Percentiles rank a stretch among this genome's conserved stretches.
phyloP scores from a whole-genome alignment of 1,139 yeast genomes.

The Eremothecium gossypii region DNA sequence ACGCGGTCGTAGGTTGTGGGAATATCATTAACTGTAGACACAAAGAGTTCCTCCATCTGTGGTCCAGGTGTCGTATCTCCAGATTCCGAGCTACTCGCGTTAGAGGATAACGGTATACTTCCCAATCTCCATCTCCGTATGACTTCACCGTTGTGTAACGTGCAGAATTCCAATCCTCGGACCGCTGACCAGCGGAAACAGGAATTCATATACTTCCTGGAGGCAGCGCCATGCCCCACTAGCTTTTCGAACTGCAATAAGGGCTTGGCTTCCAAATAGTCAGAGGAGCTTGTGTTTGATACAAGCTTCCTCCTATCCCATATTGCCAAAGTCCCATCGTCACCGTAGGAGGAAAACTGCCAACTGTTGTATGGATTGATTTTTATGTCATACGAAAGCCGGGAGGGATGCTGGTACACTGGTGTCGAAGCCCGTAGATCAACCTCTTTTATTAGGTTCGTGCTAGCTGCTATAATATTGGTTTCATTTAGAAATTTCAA shows the following conservation, averaged over 20 bases:
- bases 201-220: constrained; percentile 50
- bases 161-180: constrained; percentile 65
- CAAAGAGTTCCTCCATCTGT: constrained; percentile 51
- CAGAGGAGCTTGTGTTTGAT: constrained; percentile 19
- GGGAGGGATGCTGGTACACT: constrained; percentile 64
- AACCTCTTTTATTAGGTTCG: constrained; percentile 68
- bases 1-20: constrained; percentile 74
- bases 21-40: constrained; percentile 65
- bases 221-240: constrained; percentile 46
- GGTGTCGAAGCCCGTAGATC: constrained; percentile 69
- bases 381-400: constrained; percentile 59
- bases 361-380: constrained; percentile 59
- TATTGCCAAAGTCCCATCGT: constrained; percentile 74
- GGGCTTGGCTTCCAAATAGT: constrained; percentile 37
- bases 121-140: constrained; percentile 81
- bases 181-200: constrained; percentile 66
- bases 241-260: constrained; percentile 57
- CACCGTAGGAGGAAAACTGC: constrained; percentile 66
- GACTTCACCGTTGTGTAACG: constrained; percentile 68
- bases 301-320: constrained; percentile 76
- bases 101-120: constrained; percentile 34
- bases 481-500: constrained; percentile 58
- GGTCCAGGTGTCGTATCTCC: constrained; percentile 11
- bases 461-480: constrained; percentile 62
- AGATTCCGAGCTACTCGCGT: constrained; percentile 15